phyloP scores from a whole-genome alignment of 164 flowering plant genomes.

The Litsea cubeba region DNA sequence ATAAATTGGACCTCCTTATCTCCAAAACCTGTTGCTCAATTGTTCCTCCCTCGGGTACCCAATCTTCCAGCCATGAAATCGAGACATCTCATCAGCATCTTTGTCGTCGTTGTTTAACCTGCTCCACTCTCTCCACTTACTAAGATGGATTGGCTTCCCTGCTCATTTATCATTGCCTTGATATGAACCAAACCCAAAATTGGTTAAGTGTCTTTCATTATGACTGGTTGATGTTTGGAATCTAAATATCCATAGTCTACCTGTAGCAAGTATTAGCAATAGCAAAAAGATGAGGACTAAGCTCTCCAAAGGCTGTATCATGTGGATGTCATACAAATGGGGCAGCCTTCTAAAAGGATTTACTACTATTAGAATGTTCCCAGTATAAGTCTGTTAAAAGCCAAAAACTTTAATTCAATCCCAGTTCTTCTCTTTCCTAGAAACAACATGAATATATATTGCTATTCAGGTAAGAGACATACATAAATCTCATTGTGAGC shows the following conservation, averaged over 20 bases:
- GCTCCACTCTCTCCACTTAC: constrained; percentile 94
- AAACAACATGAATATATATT: too few relatives aligned
- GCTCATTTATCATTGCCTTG: constrained; percentile 73
- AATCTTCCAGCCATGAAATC: constrained; percentile 90
- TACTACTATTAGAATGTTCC: too few relatives aligned
- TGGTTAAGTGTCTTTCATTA: background rate
- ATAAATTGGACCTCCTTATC: too few relatives aligned
- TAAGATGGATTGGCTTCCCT: constrained; percentile 67
- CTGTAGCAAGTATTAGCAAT: constrained; percentile 80
- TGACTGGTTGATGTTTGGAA: background rate
- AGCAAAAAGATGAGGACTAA: constrained; percentile 83
- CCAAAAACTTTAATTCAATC: too few relatives aligned
- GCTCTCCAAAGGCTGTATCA: constrained; percentile 91
- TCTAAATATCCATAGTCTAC: constrained; percentile 20
- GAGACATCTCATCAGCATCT: constrained; percentile 85
- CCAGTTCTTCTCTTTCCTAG: too few relatives aligned
- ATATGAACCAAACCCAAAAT: constrained; percentile 1
- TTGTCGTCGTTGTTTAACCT: constrained; percentile 87
- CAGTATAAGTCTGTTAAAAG: too few relatives aligned
- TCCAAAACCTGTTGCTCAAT: too few relatives aligned
- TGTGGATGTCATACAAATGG: constrained; percentile 69
- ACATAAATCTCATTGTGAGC: too few relatives aligned
- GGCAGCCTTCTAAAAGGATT: constrained; percentile 77
- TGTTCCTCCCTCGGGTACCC: too few relatives aligned
- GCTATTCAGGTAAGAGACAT: too few relatives aligned